Percentiles rank a stretch among this genome's conserved stretches.
Conservation (phyloP, 2,329 filamentous ascomycete genomes). For the Phialophora expanda region DNA sequence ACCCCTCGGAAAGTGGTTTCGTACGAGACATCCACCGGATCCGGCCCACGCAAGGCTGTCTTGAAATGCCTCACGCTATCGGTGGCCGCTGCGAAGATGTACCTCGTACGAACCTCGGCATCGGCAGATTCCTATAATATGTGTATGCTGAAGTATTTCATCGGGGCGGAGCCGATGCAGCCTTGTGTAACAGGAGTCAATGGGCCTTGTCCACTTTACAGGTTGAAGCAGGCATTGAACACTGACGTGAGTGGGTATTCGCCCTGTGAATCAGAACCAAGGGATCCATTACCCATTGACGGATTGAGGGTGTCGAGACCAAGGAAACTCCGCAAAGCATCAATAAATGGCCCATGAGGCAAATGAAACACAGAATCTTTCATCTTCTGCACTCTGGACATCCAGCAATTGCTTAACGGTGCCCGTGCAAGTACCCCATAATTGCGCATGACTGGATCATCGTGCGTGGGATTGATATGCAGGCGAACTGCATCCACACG, state of each 20-base stretch:
- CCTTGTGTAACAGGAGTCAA: neutral
- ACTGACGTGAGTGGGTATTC: neutral
- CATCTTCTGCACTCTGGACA: neutral
- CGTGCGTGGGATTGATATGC: neutral
- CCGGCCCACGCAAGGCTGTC: conserved; percentile 14
- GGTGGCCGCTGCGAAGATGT: neutral
- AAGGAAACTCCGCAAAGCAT: neutral
- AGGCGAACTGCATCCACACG: neutral
- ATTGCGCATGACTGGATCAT: neutral
- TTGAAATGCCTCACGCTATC: neutral
- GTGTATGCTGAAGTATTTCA: neutral
- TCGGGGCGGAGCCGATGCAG: neutral
- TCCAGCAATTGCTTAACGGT: neutral
- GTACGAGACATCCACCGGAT: neutral
- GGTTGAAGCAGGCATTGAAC: no score
- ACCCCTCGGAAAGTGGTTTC: neutral
- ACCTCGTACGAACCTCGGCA: conserved; percentile 17
- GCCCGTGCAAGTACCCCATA: neutral
- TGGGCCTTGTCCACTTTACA: neutral
- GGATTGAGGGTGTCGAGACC: neutral
- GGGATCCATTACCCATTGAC: neutral
- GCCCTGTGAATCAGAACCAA: neutral
- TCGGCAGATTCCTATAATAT: neutral
- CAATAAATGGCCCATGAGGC: neutral
- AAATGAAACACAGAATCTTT: neutral